A percentile compares a stretch with the other conserved stretches of the same genome.
Conservation (phyloP, 2,329 filamentous ascomycete genomes). For the Colletotrichum sp. region DNA sequence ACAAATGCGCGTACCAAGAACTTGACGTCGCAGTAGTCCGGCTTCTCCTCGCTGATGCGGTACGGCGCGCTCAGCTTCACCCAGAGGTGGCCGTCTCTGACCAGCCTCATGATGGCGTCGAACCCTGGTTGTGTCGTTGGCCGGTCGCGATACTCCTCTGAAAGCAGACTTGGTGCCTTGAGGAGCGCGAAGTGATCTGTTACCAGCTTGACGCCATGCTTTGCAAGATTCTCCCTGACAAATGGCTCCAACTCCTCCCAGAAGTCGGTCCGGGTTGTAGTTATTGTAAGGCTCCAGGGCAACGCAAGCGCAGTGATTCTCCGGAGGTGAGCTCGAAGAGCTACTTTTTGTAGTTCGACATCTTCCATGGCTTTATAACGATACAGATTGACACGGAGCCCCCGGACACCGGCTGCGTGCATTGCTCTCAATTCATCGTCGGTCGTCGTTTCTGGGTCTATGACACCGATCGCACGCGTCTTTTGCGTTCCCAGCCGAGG, state of each 20-base stretch:
- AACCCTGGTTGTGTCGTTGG: constrained; percentile 33
- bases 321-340: constrained; percentile 30
- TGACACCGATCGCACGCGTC: constrained; percentile 34
- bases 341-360: constrained; percentile 35
- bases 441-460: constrained; percentile 29
- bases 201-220: constrained; percentile 28
- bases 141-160: constrained; percentile 23
- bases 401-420: constrained; percentile 32
- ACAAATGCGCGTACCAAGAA: constrained; percentile 34
- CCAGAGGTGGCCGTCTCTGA: constrained; percentile 34
- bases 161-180: constrained; percentile 36
- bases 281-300: constrained; percentile 35
- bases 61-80: constrained; percentile 44
- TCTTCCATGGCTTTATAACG: constrained; percentile 39
- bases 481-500: constrained; percentile 25
- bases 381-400: constrained; percentile 40
- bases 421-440: constrained; percentile 27
- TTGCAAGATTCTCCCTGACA: constrained; percentile 24
- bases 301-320: constrained; percentile 24
- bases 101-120: constrained; percentile 30
- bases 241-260: constrained; percentile 28
- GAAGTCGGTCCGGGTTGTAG: constrained; percentile 33
- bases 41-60: constrained; percentile 32
- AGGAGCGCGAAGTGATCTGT: constrained; percentile 42
- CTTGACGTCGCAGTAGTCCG: constrained; percentile 34